A percentile compares a stretch with the other conserved stretches of the same genome.
phyloP scores from a whole-genome alignment of 1,139 yeast species.

The Pichia sp. region DNA sequence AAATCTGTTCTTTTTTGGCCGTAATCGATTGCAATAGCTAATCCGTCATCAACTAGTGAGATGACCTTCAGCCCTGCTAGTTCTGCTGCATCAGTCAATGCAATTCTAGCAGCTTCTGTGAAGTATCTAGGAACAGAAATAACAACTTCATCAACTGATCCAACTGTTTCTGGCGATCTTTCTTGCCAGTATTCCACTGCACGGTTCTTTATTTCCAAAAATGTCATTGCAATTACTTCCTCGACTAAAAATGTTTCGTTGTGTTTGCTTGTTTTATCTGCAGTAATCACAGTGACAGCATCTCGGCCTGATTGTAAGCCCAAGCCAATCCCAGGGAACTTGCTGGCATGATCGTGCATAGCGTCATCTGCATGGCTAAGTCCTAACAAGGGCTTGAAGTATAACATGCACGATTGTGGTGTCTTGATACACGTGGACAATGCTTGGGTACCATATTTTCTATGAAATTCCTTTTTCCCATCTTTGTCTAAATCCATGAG shows the following conservation, averaged over 20 bases:
- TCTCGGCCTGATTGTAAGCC: constrained; percentile 45
- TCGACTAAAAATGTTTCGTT: constrained; percentile 43
- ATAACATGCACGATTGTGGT: constrained; percentile 66
- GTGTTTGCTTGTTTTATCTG: constrained; percentile 28
- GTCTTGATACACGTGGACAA: constrained; percentile 65
- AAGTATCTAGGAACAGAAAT: constrained; percentile 76
- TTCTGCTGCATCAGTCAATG: constrained; percentile 68
- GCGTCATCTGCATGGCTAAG: constrained; percentile 46
- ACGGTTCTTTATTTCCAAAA: constrained; percentile 60
- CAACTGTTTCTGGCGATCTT: constrained; percentile 36
- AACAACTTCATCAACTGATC: constrained; percentile 57
- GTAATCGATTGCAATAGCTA: constrained; percentile 83
- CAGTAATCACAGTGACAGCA: constrained; percentile 54
- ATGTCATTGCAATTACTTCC: constrained; percentile 80
- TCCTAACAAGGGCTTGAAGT: constrained; percentile 71
- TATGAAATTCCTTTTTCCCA: constrained; percentile 19
- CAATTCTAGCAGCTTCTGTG: constrained; percentile 58
- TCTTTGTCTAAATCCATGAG: constrained; percentile 42
- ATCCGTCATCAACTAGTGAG: constrained; percentile 80
- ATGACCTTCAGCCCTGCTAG: constrained; percentile 65
- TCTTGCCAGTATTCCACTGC: constrained; percentile 51
- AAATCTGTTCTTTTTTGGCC: constrained; percentile 43
- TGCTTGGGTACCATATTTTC: constrained; percentile 77
- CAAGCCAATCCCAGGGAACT: constrained; percentile 61
- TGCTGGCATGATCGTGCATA: constrained; percentile 41